Base-by-base conservation (phyloP, 2,329 filamentous ascomycete genomes). In the Apiospora saccharicola region DNA sequence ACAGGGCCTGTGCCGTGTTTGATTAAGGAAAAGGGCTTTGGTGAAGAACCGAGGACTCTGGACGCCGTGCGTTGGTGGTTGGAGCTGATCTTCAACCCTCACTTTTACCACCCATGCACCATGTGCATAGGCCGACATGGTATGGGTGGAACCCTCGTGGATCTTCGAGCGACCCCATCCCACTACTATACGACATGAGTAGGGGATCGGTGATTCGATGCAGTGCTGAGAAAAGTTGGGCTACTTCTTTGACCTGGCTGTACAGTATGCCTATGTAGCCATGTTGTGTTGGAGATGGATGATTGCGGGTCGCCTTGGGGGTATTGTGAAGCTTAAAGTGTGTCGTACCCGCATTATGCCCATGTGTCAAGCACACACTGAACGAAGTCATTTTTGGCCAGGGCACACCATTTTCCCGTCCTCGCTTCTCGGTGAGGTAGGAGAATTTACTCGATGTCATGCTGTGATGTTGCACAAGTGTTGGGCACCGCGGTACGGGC, bases 311-410 rank as follows among this genome's bases (percentile, higher is more conserved):
- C 57, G 12, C n/a, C 34, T 64, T 64, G 57, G 57, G 41, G 57
- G 30, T 41, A 41, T 64, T 64, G 57, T 37, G 34, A 64, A 64
- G 57, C 57, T 64, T 64, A 64, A 64, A 41, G 57, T 41, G 57
- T 41, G 57, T 64, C 57, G 57, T 64, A 64, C 57, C 57, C 57
- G 57, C 57, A 64, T 64, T 64, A 64, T 64, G 57, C 57, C 57
- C 57, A 64, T 64, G 57, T 64, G 57, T 64, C 57, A 64, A 64
- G 57, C 57, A 64, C 57, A 64, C 30, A 64, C 57, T 64, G 57
- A 64, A 64, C 57, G 57, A 64, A 64, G 34, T 19, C 34, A 24
- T 10, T 22, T 41, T 64, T 64, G 34, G 57, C 19, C n/a, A 51
- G n/a, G n/a, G 49, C 49, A 51, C 24, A 51, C 13, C 4, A 8